Conservation (phyloP, 208 protist species). For the Leishmania arabica region DNA sequence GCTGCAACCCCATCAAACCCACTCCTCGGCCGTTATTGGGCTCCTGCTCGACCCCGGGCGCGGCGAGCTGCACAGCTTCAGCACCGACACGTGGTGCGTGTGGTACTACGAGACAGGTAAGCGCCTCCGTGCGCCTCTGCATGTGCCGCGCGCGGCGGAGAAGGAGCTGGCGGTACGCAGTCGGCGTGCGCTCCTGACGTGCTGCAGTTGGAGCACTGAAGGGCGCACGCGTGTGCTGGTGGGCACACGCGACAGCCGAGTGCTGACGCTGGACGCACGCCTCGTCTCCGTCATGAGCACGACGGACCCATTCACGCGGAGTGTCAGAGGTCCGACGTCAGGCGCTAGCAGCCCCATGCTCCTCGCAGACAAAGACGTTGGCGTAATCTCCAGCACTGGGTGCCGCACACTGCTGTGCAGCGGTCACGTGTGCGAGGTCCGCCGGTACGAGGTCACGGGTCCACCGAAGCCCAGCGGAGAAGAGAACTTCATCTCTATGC, state of each 20-base stretch:
- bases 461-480: slow-evolving; percentile 57
- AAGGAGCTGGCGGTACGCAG: slow-evolving; percentile 48
- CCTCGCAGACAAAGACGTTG: slow-evolving; percentile 42
- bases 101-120: slow-evolving; percentile 61
- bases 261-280: slow-evolving; percentile 66
- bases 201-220: slow-evolving; percentile 66
- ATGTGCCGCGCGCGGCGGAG: slow-evolving; percentile 37
- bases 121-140: slow-evolving; percentile 41
- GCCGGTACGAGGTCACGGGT: slow-evolving; percentile 40
- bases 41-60: slow-evolving; percentile 36
- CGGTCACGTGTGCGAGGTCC: slow-evolving; percentile 61
- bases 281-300: slow-evolving; percentile 47
- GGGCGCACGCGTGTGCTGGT: slow-evolving; percentile 55
- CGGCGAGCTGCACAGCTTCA: slow-evolving; percentile 70
- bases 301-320: slow-evolving; percentile 40
- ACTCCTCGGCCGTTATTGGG: slow-evolving; percentile 47
- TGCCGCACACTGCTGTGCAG: slow-evolving; percentile 63
- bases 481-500: slow-evolving; percentile 60
- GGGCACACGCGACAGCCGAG: slow-evolving; percentile 59
- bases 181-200: slow-evolving; percentile 40
- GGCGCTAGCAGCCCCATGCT: not conserved
- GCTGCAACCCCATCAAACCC: slow-evolving; percentile 43
- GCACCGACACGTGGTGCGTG: slow-evolving; percentile 56
- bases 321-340: not conserved
- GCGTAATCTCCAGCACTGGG: slow-evolving; percentile 42